A percentile compares a stretch with the other conserved stretches of the same genome.
phyloP scores from a whole-genome alignment of 495 filamentous ascomycete species.

The Podospora anserina region DNA sequence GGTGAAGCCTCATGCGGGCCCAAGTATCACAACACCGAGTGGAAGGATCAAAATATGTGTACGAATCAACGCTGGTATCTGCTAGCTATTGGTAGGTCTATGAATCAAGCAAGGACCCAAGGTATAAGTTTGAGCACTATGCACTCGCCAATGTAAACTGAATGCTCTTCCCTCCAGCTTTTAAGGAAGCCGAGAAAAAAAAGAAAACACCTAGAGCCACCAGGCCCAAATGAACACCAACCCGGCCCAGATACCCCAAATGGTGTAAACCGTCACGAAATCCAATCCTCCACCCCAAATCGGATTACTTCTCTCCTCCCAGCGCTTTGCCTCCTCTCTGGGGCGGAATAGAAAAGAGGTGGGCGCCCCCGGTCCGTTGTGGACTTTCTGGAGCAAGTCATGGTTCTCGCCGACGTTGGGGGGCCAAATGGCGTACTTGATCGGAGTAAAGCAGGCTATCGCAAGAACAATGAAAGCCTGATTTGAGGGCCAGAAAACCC shows the following conservation, averaged over 20 bases:
- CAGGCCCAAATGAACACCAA: not conserved
- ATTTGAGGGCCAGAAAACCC: not conserved
- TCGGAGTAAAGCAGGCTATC: not conserved
- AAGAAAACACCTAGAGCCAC: not conserved
- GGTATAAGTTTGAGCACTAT: not conserved
- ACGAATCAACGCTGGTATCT: too few species aligned
- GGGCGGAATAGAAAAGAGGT: not conserved
- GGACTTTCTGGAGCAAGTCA: not conserved
- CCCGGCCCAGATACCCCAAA: not conserved
- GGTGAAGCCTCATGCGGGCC: not conserved
- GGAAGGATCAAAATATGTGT: too few species aligned
- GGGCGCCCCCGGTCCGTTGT: not conserved
- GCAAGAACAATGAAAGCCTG: not conserved
- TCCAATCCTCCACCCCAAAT: not conserved
- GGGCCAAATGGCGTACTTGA: not conserved
- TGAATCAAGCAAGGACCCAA: too few species aligned
- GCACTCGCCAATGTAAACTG: not conserved
- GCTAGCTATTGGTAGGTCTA: too few species aligned
- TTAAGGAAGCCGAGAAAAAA: not conserved
- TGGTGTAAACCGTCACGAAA: not conserved
- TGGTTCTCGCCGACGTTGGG: not conserved
- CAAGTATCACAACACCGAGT: too few species aligned
- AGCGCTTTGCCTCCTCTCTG: not conserved
- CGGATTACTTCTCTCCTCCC: not conserved
- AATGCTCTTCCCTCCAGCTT: not conserved